Conservation (phyloP, 2,329 filamentous ascomycete species). For the Hymenoscyphus salicellus region DNA sequence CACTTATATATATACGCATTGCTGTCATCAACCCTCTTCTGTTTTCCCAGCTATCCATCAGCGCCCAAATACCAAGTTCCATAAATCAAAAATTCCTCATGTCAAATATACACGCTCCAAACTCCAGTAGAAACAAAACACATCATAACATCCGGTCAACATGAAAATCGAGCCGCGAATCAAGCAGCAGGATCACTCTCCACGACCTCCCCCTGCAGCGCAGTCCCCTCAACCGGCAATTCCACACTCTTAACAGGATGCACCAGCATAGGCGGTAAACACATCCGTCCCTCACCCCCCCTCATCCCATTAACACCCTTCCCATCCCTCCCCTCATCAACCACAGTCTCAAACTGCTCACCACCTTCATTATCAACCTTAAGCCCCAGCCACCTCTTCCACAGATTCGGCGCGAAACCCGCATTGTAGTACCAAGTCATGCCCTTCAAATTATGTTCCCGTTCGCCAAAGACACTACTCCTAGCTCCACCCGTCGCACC, state of each 20-base stretch:
- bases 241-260: slow-evolving; percentile 83
- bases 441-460: slow-evolving; percentile 84
- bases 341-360: slow-evolving; percentile 67
- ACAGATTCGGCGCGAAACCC: slow-evolving; percentile 76
- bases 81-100: no score
- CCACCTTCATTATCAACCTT: slow-evolving; percentile 75
- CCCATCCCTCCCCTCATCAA: slow-evolving; percentile 43
- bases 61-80: no score
- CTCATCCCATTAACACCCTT: slow-evolving; percentile 47
- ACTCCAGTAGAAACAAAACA: no score
- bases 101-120: no score
- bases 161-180: slow-evolving; percentile 13
- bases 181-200: slow-evolving; percentile 36
- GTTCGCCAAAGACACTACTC: slow-evolving; percentile 73
- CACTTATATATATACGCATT: no score
- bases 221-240: slow-evolving; percentile 38
- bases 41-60: no score
- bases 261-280: slow-evolving; percentile 81
- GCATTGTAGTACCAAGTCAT: slow-evolving; percentile 92
- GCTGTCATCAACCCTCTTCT: no score
- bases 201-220: slow-evolving; percentile 23
- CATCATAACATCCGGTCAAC: not conserved
- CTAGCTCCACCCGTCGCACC: slow-evolving; percentile 71
- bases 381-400: slow-evolving; percentile 81
- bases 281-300: slow-evolving; percentile 81